Conservation (phyloP, 2,329 filamentous ascomycete species). For the Teratosphaeria destructans region DNA sequence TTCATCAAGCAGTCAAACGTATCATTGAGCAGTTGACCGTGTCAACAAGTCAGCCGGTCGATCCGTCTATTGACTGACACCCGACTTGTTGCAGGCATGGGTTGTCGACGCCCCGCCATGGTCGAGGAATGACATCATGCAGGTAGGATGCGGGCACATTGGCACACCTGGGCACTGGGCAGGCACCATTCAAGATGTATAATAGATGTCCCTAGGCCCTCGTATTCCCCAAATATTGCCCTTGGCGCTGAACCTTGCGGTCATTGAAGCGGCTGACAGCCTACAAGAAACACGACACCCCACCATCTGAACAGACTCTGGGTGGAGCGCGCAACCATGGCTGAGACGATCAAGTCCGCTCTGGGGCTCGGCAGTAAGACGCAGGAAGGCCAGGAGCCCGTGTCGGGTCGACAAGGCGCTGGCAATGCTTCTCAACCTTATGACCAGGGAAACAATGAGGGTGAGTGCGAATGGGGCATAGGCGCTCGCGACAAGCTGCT, state of each 20-base stretch:
- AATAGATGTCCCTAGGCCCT: neutral
- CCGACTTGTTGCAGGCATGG: too few species aligned
- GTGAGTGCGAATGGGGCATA: conserved; percentile 25
- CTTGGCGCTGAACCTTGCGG: neutral
- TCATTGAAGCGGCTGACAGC: neutral
- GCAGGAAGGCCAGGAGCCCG: conserved; percentile 48
- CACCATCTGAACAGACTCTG: too few species aligned
- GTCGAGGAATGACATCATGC: neutral
- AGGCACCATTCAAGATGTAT: neutral
- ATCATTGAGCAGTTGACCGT: too few species aligned
- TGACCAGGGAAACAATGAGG: conserved; percentile 65
- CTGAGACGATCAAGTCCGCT: conserved; percentile 7
- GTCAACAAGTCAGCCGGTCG: too few species aligned
- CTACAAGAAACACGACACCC: too few species aligned
- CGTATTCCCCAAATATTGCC: neutral
- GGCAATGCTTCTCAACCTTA: conserved; percentile 62
- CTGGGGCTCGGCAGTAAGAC: conserved; percentile 6
- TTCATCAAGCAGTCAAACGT: too few species aligned
- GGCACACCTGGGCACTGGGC: too few species aligned
- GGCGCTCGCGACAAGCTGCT: neutral
- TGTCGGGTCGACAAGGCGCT: conserved; percentile 59
- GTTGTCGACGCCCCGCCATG: neutral
- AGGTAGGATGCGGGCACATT: too few species aligned
- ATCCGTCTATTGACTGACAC: too few species aligned
- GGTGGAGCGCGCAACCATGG: neutral